Evolutionary conservation across 2,329 filamentous ascomycete genomes (phyloP), one percentile per base, ranked within the genome.

Genomic region (Dendrostoma leiphaemia): DNA sequence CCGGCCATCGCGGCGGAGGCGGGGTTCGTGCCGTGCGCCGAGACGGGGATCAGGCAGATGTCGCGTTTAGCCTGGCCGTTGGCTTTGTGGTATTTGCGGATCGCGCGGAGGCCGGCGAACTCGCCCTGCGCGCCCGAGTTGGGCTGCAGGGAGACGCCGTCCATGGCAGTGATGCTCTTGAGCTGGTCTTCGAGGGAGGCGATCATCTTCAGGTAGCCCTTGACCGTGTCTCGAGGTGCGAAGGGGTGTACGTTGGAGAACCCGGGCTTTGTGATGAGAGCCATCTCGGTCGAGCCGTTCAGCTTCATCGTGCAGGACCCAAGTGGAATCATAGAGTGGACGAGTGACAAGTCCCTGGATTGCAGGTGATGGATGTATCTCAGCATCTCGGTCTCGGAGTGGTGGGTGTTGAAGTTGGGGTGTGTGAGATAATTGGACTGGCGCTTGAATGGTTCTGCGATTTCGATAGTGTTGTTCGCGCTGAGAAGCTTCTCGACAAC

Each of bases 221-320:
- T 72, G 28, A 84, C 81, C 60, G 86, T 79, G 43, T 82, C 74
- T 0, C 74, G 64, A 0, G 88, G 88, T 34, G 86, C 82, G 65
- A 91, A 91, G 0, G 93, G 93, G 72, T 97, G 93, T 31, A 96
- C 79, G 58, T 87, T 84, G 38, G 89, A 82, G 65, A 92, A 90
- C 47, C 86, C 83, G 1, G 86, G 84, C 73, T 85, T 87, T 1
- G 89, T 89, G 52, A 97, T 81, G 7, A 92, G 88, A 15, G 89
- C 82, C 93, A 97, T 97, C 75, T 97, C 91, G 0, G 90, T 90
- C 3, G 92, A 94, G 38, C 89, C 90, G 69, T 97, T 97, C 50
- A 97, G 84, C 79, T 97, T 97, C 93, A 97, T 97, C 13, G 93
- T 97, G 78, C 93, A 97, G 1, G 93, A 97, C 19, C 93, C 93